phyloP scores from a whole-genome alignment of 495 filamentous ascomycete species.

The Podospora fimiseda region DNA sequence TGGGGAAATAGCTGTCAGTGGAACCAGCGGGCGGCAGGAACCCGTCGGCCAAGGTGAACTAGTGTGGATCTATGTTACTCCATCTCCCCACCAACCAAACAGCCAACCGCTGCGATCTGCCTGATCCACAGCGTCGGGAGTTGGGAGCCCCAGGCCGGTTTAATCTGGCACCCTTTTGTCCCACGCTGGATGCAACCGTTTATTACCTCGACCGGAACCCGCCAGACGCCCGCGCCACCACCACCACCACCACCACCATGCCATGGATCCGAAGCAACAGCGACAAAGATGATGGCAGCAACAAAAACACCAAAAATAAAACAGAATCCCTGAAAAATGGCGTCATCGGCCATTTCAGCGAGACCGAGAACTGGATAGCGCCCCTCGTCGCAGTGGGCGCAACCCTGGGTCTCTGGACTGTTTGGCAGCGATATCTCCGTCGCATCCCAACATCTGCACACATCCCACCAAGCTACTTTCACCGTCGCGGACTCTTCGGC shows the following conservation, averaged over 20 bases:
- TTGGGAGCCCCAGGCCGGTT: too few species aligned
- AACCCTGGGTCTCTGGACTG: slow-evolving; percentile 50
- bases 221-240: background rate
- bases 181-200: background rate
- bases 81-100: too few species aligned
- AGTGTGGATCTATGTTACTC: too few species aligned
- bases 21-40: too few species aligned
- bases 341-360: slow-evolving; percentile 54
- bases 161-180: too few species aligned
- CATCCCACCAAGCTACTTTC: slow-evolving; percentile 64
- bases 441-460: slow-evolving; percentile 68
- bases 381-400: slow-evolving; percentile 63
- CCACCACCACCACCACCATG: slow-evolving; percentile 15
- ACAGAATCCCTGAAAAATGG: background rate
- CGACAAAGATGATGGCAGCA: slow-evolving; percentile 3
- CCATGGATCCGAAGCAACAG: slow-evolving; percentile 18
- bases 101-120: too few species aligned
- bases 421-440: slow-evolving; percentile 71
- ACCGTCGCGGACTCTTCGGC: slow-evolving; percentile 69
- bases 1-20: too few species aligned
- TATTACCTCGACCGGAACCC: too few species aligned
- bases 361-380: slow-evolving; percentile 59
- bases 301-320: slow-evolving; percentile 49
- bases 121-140: too few species aligned
- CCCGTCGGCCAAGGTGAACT: too few species aligned